These are phyloP conservation scores for Pontederia paniculata DNA, from an alignment of 176 grass and related monocot species.

Conservation along the genomic window DNA sequence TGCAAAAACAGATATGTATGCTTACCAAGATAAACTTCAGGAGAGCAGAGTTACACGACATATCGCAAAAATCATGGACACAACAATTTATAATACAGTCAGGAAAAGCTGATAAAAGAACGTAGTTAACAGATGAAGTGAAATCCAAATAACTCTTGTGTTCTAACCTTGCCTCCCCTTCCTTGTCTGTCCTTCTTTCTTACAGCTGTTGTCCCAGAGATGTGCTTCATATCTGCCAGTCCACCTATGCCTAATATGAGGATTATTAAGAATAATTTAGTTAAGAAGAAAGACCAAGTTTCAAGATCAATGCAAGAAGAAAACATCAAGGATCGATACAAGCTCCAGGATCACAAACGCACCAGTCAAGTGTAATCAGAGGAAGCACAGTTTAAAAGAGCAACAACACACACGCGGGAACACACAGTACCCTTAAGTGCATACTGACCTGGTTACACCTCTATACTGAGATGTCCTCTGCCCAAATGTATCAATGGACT, in stretches of 20 bases:
- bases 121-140: not conserved
- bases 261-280: not conserved
- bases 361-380: no score
- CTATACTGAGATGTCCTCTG: conserved; percentile 91
- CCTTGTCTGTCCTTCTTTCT: conserved; percentile 90
- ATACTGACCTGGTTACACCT: conserved; percentile 87
- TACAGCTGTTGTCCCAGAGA: conserved; percentile 96
- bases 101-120: no score
- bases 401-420: no score
- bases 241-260: conserved; percentile 71
- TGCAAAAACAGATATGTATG: not conserved
- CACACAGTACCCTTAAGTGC: conserved; percentile 1
- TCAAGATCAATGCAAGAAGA: conserved; percentile 6
- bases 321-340: not conserved
- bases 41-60: conserved; percentile 15
- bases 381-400: no score
- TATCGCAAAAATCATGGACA: conserved; percentile 14
- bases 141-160: not conserved
- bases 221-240: conserved; percentile 97
- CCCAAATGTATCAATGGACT: conserved; percentile 97
- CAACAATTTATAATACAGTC: conserved; percentile 10
- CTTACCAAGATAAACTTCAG: conserved; percentile 63
- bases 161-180: conserved; percentile 93
- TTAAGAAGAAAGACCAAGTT: conserved; percentile 5
- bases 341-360: no score